These are phyloP conservation scores for Psilocybe azurescens DNA, from an alignment of 768 basidiomycete species.

Conservation along the genomic window DNA sequence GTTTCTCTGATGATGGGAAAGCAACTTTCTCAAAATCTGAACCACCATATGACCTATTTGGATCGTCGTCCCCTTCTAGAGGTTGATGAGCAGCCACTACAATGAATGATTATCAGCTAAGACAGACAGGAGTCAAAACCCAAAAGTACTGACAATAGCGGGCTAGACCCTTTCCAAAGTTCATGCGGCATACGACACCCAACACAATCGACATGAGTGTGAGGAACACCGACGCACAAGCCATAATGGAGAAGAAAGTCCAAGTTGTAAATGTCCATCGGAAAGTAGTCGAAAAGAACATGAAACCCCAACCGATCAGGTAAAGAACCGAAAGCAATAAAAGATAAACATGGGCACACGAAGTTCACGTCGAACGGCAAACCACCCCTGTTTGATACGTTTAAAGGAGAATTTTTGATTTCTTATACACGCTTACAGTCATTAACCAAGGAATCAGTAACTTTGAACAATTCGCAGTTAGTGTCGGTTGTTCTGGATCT, in stretches of 20 bases:
- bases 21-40: constrained; percentile 61
- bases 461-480: constrained; percentile 35
- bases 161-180: constrained; percentile 79
- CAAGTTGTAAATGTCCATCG: constrained; percentile 78
- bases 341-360: constrained; percentile 61
- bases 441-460: constrained; percentile 74
- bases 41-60: constrained; percentile 33
- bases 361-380: constrained; percentile 71
- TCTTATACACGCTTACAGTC: constrained; percentile 41
- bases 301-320: constrained; percentile 69
- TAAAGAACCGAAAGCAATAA: constrained; percentile 64
- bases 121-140: neutral
- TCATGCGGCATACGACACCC: constrained; percentile 70
- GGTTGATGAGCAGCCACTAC: constrained; percentile 63
- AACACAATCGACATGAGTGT: constrained; percentile 59
- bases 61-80: constrained; percentile 34
- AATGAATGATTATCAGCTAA: constrained; percentile 6
- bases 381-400: constrained; percentile 63
- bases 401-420: neutral
- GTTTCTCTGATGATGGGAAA: constrained; percentile 60
- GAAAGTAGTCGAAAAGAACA: constrained; percentile 77
- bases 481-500: neutral
- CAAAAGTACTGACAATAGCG: constrained; percentile 58
- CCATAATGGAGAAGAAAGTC: constrained; percentile 75
- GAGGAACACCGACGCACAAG: constrained; percentile 60